Conservation (phyloP, 495 filamentous ascomycete species). For the Aspergillus egyptiacus region DNA sequence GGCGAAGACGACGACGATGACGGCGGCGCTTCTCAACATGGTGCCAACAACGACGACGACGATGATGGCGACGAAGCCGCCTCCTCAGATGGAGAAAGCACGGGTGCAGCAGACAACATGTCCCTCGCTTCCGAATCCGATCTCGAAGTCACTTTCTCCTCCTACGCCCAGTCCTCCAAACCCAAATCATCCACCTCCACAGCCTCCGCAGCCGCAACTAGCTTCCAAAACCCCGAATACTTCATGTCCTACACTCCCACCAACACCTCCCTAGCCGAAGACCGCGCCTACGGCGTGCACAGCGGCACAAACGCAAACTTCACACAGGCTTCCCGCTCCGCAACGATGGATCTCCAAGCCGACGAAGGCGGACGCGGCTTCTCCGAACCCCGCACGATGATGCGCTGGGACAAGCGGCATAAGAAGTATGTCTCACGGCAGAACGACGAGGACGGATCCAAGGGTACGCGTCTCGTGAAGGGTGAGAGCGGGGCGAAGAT, state of each 20-base stretch:
- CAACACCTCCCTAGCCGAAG: conserved; percentile 70
- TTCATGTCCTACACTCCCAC: conserved; percentile 94
- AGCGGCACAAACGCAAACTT: conserved; percentile 72
- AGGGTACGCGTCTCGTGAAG: conserved; percentile 73
- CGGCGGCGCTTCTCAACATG: no score
- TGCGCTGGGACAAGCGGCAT: conserved; percentile 95
- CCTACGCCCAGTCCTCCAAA: conserved; percentile 37
- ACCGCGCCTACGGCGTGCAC: conserved; percentile 86
- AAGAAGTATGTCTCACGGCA: conserved; percentile 86
- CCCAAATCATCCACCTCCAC: conserved; percentile 13
- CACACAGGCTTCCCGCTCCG: conserved; percentile 70
- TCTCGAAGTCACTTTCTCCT: conserved; percentile 76
- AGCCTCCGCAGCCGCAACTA: conserved; percentile 31
- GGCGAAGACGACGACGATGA: conserved; percentile 26
- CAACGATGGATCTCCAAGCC: conserved; percentile 81
- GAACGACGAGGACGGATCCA: conserved; percentile 92
- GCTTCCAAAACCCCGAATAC: conserved; percentile 77
- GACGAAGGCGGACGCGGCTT: conserved; percentile 77
- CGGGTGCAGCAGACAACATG: conserved; percentile 47
- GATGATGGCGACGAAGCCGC: conserved; percentile 29
- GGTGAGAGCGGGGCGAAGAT: conserved; percentile 96
- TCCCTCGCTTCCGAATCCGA: conserved; percentile 66
- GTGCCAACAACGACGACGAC: conserved; percentile 24
- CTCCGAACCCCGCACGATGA: conserved; percentile 62
- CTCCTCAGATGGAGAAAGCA: conserved; percentile 22